Base-by-base conservation (phyloP, 2,329 filamentous ascomycete genomes). In the Cryoendolithus antarcticus region DNA sequence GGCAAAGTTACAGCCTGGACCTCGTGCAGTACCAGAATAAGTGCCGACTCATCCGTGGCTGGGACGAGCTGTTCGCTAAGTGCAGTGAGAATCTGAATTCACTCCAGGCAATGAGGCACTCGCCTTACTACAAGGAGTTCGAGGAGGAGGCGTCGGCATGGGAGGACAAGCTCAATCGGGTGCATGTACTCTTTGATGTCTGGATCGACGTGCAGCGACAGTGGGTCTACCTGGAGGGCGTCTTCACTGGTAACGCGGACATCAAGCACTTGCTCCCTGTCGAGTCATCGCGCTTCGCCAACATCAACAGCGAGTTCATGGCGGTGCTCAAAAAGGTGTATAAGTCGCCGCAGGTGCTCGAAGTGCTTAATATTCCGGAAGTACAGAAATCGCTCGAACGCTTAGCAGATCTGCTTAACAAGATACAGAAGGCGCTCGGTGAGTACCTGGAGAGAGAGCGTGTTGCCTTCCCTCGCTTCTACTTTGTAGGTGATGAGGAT, bases 151-250 rank as follows among this genome's bases (percentile, higher is more conserved):
- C 93, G 5, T 82, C 86, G 1, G 76, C 82, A 1, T 98, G 91
- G 91, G 93, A 98, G 63, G 93, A 98, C 63, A 94, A 93, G 60
- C 73, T 99, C 19, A 99, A 96, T 60, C 79, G 91, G 34, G 86
- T 98, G 2, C 91, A 98, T 58, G 86, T 98, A 10, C 73, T 98
- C 7, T 98, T 99, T 55, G 91, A 99, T 60, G 88, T 98, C 10
- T 99, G 93, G 93, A 98, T 98, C 52, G 93, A 98, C 63, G 93
- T 99, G n/a, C 91, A 99, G 62, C 82, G 93, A 45, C 91, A 98
- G 65, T 99, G 91, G 91, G 91, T 98, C 6, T 99, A 99, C 60
- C 75, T 99, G 4, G 93, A 99, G 64, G 91, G 91, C 49, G 91
- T 99, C 28, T 99, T 99, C 59, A 95, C 89, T 1, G 91, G 91